These are phyloP conservation scores for Chloris gayana DNA, from an alignment of 176 grass and related monocot species.

Conservation along the genomic window DNA sequence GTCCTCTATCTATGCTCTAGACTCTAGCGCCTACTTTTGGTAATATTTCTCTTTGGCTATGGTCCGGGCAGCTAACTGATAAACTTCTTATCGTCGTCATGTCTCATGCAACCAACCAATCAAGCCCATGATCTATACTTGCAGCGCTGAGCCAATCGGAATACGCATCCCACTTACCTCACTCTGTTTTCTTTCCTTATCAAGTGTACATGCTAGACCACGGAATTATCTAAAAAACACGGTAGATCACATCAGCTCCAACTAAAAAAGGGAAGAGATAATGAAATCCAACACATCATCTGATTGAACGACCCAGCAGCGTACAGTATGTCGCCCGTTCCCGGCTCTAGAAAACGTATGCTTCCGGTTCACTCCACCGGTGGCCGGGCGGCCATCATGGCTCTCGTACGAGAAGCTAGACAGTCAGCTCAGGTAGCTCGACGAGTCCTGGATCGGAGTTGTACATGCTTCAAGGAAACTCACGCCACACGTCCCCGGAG, in stretches of 20 bases:
- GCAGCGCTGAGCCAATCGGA: not conserved
- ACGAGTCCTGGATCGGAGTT: not conserved
- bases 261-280: not conserved
- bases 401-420: slow-evolving; percentile 9
- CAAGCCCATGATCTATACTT: slow-evolving; percentile 14
- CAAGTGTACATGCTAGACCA: slow-evolving; percentile 1
- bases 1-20: not conserved
- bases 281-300: not conserved
- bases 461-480: slow-evolving; percentile 24
- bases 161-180: not conserved
- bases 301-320: slow-evolving; percentile 8
- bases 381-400: slow-evolving; percentile 11
- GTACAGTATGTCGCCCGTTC: not conserved
- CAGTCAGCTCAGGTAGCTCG: not conserved
- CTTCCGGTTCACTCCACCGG: slow-evolving; percentile 31
- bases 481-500: not conserved
- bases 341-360: not conserved
- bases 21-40: not conserved
- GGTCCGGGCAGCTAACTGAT: not conserved
- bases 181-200: not conserved
- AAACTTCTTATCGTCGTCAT: not conserved
- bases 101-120: slow-evolving; percentile 5
- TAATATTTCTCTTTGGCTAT: not conserved
- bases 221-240: too few relatives aligned
- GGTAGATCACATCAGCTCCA: not conserved